Evolutionary conservation across 139 green algal species (phyloP), one percentile per base, ranked within the genome.

Genomic region (Micromonas commoda): DNA sequence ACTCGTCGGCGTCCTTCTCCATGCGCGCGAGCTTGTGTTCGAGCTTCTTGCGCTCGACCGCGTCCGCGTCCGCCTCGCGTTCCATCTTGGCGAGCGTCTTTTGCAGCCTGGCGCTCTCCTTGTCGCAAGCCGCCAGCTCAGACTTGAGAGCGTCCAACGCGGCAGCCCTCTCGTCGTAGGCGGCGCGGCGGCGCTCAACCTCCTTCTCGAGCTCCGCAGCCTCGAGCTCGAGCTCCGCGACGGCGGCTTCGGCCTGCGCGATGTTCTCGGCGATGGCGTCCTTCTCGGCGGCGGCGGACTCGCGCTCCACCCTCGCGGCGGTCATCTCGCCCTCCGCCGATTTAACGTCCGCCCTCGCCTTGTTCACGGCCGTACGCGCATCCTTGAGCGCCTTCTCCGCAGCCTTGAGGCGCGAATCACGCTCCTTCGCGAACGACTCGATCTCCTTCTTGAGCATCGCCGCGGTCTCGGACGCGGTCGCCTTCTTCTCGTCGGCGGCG

Each of bases 71-170:
- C 1, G 28, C 20, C 31, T 53, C 81, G 33, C 51, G 28, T 26
- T 89, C 83, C 78, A 90, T 82, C 65, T 82, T 70, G 26, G 87
- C 73, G 24, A 83, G 83, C 26, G 83, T 85, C 61, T 86, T 87
- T 1, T 24, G 65, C 19, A 91, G 83, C 4, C 74, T 77, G 20
- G 64, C 65, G 67, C 94, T 92, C 82, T 96, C 90, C 1, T 73
- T 60, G 76, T 97, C 93, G 76, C 91, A 96, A 80, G 93, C 87
- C 52, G 79, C 75, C 45, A 96, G 68, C 0, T 86, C 84, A 13
- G 77, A 82, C 5, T 84, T 78, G 23, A 71, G 74, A 3, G 83
- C 77, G 33, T 88, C 78, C 71, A 96, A 82, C 61, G 67, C 26
- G n/a, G 37, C 86, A 0, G 80, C 68, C 0, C 77, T 82, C 1